Evolutionary conservation across 2,329 filamentous ascomycete genomes (phyloP), one percentile per base, ranked within the genome.

Genomic region (Plenodomus lindquistii): DNA sequence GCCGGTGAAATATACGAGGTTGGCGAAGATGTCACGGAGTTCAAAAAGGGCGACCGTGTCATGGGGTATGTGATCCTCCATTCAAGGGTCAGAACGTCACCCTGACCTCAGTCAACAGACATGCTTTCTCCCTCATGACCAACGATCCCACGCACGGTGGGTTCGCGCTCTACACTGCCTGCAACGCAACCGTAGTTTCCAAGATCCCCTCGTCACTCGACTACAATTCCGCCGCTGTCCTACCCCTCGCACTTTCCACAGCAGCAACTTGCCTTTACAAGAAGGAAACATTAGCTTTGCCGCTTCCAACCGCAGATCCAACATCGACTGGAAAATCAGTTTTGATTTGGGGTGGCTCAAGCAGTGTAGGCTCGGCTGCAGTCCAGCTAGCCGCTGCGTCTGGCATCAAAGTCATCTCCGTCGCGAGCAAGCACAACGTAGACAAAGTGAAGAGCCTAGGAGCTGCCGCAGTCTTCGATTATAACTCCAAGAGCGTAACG

Each of bases 341-440:
- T 11, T 55, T 82, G 4, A 62, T 82, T 13, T 83, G 79, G 77
- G 80, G 80, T n/a, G 81, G 80, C 0, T 73, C 77, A 2, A 62
- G 60, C 50, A 66, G 62, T 27, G 63, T 79, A 13, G 65, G 78
- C 18, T 74, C 77, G 21, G 68, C 62, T 2, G 75, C 74, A 0
- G 74, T 79, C 37, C 77, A 80, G 47, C 59, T 78, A 4, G 75
- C 74, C 0, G 66, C 59, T 0, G 71, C 69, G 0, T 59, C 73
- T 11, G 75, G 76, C 4, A 69, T 75, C 42, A 68, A 70, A 19
- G 74, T 79, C 9, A 56, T 74, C 44, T 64, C 65, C 1, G 74
- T 75, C 0, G 69, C 71, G 0, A 72, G 71, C 4, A 62, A 62
- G 40, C 62, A 64, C 37, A 71, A 72, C 37, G 39, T 69, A 10